Evolutionary conservation across 129 eudicot species (phyloP).

Genomic region (Heracleum sosnowskyi): DNA sequence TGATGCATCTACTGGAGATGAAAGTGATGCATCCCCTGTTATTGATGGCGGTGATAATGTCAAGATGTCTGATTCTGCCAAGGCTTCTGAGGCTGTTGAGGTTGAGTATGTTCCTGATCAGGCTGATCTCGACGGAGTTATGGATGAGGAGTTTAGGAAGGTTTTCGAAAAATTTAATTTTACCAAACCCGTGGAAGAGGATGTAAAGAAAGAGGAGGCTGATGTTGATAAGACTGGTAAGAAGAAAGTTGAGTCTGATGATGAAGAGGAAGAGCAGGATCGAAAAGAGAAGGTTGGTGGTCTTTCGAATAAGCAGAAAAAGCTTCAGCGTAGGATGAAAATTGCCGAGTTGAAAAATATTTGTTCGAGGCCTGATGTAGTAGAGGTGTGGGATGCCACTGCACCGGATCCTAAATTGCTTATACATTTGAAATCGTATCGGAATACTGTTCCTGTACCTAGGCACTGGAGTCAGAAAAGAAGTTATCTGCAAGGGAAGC

Average conservation of each 20-base stretch:
- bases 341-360: constrained; percentile 91
- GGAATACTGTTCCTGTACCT: too few species aligned
- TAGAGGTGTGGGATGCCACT: constrained; percentile 99
- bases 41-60: constrained; percentile 31
- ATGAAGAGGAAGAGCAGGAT: too few species aligned
- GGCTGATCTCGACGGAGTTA: too few species aligned
- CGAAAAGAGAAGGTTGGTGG: constrained; percentile 79
- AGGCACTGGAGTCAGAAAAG: too few species aligned
- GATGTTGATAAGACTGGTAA: constrained; percentile 41
- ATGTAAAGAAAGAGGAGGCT: constrained; percentile 49
- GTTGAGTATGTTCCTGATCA: too few species aligned
- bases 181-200: constrained; percentile 45
- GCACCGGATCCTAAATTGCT: constrained; percentile 83
- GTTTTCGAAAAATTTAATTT: constrained; percentile 72
- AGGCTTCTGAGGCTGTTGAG: background rate
- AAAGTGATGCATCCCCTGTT: constrained; percentile 21
- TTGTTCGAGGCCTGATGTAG: constrained; percentile 86
- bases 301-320: constrained; percentile 83
- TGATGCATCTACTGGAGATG: constrained; percentile 23
- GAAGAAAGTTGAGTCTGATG: constrained; percentile 76
- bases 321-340: too few species aligned
- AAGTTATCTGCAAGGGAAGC: too few species aligned
- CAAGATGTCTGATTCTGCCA: constrained; percentile 31
- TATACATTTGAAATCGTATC: constrained; percentile 75
- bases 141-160: too few species aligned